These are phyloP conservation scores for Pisolithus sp. DNA, from an alignment of 768 basidiomycete genomes.

Conservation along the genomic window DNA sequence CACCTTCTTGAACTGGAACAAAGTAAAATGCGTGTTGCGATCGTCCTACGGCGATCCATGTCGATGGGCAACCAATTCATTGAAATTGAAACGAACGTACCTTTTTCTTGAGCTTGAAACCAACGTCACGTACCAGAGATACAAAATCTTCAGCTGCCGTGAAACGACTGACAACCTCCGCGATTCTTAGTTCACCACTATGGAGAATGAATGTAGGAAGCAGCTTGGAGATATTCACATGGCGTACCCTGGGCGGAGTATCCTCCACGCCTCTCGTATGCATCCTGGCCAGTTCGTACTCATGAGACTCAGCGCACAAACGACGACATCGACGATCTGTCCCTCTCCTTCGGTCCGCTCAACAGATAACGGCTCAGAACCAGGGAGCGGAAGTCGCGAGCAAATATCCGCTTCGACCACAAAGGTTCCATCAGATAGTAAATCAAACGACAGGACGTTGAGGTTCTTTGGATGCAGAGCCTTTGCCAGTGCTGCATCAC, in stretches of 20 bases:
- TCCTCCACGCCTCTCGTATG: slow-evolving; percentile 83
- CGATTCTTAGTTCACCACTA: slow-evolving; percentile 79
- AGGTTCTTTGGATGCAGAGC: slow-evolving; percentile 63
- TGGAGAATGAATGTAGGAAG: slow-evolving; percentile 3
- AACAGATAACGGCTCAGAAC: slow-evolving; percentile 46
- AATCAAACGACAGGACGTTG: slow-evolving; percentile 72
- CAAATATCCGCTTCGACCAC: slow-evolving; percentile 92
- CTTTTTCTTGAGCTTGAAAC: slow-evolving; percentile 68
- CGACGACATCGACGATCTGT: slow-evolving; percentile 82
- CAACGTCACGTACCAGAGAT: slow-evolving; percentile 55
- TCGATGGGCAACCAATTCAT: neutral
- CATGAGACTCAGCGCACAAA: slow-evolving; percentile 96
- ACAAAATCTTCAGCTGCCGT: slow-evolving; percentile 60
- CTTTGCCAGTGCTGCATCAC: slow-evolving; percentile 84
- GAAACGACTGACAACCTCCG: slow-evolving; percentile 87
- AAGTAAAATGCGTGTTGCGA: slow-evolving; percentile 76
- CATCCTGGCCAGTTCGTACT: slow-evolving; percentile 93
- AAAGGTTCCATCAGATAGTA: slow-evolving; percentile 66
- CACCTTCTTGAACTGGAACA: slow-evolving; percentile 74
- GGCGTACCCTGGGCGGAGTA: slow-evolving; percentile 75
- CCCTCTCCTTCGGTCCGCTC: slow-evolving; percentile 47
- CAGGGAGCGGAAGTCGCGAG: slow-evolving; percentile 74
- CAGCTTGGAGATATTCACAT: slow-evolving; percentile 1
- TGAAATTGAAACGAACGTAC: slow-evolving; percentile 48
- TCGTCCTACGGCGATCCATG: slow-evolving; percentile 49